A percentile compares a stretch with the other conserved stretches of the same genome.
phyloP scores from a whole-genome alignment of 2,329 filamentous ascomycete species.

The Talaromyces marneffei region DNA sequence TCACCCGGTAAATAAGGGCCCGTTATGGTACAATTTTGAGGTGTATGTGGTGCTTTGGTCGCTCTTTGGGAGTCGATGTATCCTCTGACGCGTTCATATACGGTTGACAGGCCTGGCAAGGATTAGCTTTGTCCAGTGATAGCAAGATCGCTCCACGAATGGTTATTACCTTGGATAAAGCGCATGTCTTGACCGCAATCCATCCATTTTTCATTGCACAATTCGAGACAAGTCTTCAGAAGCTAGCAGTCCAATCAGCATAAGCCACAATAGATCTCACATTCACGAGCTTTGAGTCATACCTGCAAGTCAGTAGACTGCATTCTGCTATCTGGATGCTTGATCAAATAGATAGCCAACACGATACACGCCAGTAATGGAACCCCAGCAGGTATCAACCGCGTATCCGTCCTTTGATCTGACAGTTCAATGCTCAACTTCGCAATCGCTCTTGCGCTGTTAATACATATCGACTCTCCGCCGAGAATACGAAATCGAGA shows the following conservation, averaged over 20 bases:
- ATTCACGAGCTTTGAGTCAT: neutral
- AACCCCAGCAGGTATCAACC: conserved; percentile 5
- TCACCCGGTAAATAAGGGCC: neutral
- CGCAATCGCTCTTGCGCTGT: conserved; percentile 5
- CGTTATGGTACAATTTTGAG: neutral
- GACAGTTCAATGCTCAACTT: conserved; percentile 9
- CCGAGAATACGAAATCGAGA: conserved; percentile 9
- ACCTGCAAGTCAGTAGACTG: conserved; percentile 4
- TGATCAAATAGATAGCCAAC: conserved; percentile 9
- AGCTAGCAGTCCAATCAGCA: conserved; percentile 8
- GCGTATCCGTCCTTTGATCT: conserved; percentile 2
- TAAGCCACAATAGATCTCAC: neutral
- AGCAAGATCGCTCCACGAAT: neutral
- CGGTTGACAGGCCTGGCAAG: neutral
- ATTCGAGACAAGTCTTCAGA: conserved; percentile 4
- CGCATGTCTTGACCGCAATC: conserved; percentile 8
- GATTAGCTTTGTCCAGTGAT: neutral
- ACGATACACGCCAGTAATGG: conserved; percentile 10
- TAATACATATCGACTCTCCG: conserved; percentile 7
- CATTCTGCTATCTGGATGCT: conserved; percentile 10
- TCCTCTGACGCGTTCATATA: conserved; percentile 5
- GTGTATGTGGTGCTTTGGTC: neutral
- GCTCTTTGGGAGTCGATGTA: neutral
- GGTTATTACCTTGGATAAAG: conserved; percentile 6
- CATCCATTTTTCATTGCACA: conserved; percentile 10